Evolutionary conservation across 352 stramenopile species (phyloP).

Genomic region (Saprolegnia parasitica): DNA sequence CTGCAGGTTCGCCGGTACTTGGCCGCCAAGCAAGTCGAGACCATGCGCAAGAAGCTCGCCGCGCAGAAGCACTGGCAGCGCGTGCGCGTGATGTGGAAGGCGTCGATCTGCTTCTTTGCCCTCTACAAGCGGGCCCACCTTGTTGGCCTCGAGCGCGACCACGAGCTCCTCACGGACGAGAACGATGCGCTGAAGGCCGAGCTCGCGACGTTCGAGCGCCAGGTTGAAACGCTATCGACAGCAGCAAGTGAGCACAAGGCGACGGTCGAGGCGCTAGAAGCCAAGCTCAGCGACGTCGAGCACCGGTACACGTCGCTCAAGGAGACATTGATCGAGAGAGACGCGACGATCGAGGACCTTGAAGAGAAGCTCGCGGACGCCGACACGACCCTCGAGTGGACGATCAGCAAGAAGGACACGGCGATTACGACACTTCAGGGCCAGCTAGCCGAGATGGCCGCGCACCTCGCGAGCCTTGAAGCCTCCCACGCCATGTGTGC

Average conservation of each 20-base stretch:
- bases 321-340: too few species aligned
- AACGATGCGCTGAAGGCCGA: constrained; percentile 53
- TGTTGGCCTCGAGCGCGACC: constrained; percentile 63
- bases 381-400: not conserved
- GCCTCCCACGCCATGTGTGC: not conserved
- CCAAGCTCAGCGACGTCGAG: constrained; percentile 42
- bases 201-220: constrained; percentile 43
- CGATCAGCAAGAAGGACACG: constrained; percentile 1
- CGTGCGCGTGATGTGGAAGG: constrained; percentile 33
- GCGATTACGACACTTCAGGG: not conserved
- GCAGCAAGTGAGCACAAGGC: constrained; percentile 52
- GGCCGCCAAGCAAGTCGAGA: constrained; percentile 45
- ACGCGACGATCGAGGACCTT: not conserved
- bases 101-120: constrained; percentile 51
- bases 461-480: not conserved
- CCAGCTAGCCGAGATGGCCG: not conserved
- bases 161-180: constrained; percentile 45
- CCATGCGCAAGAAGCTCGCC: constrained; percentile 62
- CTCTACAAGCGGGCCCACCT: constrained; percentile 68
- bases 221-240: constrained; percentile 60
- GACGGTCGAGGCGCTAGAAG: constrained; percentile 48
- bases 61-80: constrained; percentile 57
- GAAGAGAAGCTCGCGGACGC: not conserved
- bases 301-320: too few species aligned
- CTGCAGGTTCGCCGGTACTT: too few species aligned